Conservation (phyloP, 352 stramenopile genomes). For the Phytopythium ostracodes region DNA sequence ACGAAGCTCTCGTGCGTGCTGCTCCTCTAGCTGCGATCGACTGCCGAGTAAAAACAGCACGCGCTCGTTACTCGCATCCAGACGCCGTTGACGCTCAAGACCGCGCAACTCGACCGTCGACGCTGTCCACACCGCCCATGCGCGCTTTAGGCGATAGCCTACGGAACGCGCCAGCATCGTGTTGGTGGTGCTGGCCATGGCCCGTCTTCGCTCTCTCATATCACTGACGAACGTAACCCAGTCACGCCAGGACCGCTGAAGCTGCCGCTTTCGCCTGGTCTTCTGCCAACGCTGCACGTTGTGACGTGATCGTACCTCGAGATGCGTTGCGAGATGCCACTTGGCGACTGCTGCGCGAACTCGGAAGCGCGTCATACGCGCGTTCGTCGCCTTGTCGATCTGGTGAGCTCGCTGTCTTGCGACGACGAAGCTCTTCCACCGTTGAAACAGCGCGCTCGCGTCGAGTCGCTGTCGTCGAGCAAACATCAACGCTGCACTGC, state of each 20-base stretch:
- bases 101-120: constrained; percentile 7
- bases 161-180: constrained; percentile 4
- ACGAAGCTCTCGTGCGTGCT: constrained; percentile 4
- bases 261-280: not conserved
- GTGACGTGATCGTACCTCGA: not conserved
- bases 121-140: constrained; percentile 12
- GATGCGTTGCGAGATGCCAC: not conserved
- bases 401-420: not conserved
- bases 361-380: constrained; percentile 1
- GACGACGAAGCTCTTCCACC: constrained; percentile 4
- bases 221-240: constrained; percentile 2
- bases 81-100: not conserved
- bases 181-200: constrained; percentile 5
- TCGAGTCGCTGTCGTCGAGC: constrained; percentile 1
- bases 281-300: constrained; percentile 1
- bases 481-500: constrained; percentile 4
- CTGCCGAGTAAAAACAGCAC: constrained; percentile 17
- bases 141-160: not conserved
- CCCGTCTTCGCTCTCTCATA: constrained; percentile 1
- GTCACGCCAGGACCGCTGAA: not conserved
- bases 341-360: not conserved
- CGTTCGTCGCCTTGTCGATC: not conserved
- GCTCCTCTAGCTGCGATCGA: constrained; percentile 11
- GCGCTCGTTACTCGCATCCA: constrained; percentile 16
- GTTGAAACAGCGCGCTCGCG: constrained; percentile 3